Conservation (phyloP, 305 asterid genomes). For the Caryopteris hybrid region DNA sequence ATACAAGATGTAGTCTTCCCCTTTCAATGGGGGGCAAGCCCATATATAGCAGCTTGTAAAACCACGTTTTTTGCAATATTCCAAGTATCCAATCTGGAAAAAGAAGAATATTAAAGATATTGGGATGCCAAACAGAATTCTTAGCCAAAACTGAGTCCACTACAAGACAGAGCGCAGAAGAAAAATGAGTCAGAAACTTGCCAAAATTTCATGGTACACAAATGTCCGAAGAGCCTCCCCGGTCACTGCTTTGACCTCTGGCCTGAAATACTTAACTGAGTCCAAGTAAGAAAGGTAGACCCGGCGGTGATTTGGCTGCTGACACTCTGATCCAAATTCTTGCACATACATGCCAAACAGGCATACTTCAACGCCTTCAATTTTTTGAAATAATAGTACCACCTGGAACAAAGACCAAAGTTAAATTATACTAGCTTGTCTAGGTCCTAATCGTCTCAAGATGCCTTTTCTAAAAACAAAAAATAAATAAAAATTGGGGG, state of each 20-base stretch:
- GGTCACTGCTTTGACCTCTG: constrained; percentile 78
- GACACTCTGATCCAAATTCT: constrained; percentile 98
- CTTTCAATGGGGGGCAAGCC: constrained; percentile 99
- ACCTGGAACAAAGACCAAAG: constrained; percentile 54
- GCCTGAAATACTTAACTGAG: constrained; percentile 99
- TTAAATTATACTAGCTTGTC: no score
- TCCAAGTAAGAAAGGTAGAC: constrained; percentile 97
- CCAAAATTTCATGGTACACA: constrained; percentile 99
- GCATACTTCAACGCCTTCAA: constrained; percentile 99
- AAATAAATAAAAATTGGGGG: no score
- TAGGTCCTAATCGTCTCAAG: no score
- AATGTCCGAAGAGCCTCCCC: constrained; percentile 99
- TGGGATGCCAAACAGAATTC: constrained; percentile 3
- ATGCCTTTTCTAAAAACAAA: no score
- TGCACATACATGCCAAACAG: constrained; percentile 98
- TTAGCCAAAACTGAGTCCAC: constrained; percentile 5
- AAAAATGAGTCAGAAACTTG: constrained; percentile 30
- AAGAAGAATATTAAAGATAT: constrained; percentile 13
- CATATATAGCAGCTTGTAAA: constrained; percentile 97
- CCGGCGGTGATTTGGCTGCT: constrained; percentile 95
- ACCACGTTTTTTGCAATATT: constrained; percentile 92
- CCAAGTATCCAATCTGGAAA: constrained; percentile 94
- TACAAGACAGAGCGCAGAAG: neutral
- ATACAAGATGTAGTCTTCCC: constrained; percentile 96
- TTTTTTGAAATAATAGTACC: constrained; percentile 81